Evolutionary conservation across 805 yeast species (phyloP), one percentile per base, ranked within the genome.

Genomic region (Kodamaea sagamina): DNA sequence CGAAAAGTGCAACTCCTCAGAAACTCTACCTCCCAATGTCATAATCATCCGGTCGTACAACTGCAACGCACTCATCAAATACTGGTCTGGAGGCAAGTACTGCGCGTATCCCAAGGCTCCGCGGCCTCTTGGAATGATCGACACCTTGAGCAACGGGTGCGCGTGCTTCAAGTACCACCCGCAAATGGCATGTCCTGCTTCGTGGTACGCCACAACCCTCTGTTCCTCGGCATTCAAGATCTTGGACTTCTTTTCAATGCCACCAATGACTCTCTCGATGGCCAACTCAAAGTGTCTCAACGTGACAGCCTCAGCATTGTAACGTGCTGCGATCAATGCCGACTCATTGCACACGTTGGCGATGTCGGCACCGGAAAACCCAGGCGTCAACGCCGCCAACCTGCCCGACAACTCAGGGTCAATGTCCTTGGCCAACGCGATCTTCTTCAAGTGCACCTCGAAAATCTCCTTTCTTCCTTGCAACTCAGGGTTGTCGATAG

Each of bases 101-200:
- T 93, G 97, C 1, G 99, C 99, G 63, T 95, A 93, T 16, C 99
- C 99, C 41, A 93, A 74, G 2, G 98, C 96, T 50, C 96, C 96
- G 66, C 86, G 93, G 11, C 98, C 98, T 57, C 98, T 79, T 31
- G 99, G 99, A 48, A 93, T 88, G 55, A 95, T 93, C 11, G 97
- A 88, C 13, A 93, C 99, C 71, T 93, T 93, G 47, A 93, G 74
- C 44, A 95, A 71, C 6, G 99, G 99, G 61, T 92, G 97, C 2
- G 98, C 96, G 63, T 78, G 77, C 63, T 86, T 79, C 57, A 93
- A 75, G 59, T 73, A 89, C 99, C 99, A 93, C 9, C 99, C 99
- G 65, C 98, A 90, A 47, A 93, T 80, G 8, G 99, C 99, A 67
- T 95, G 99, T 3, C 99, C 99, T 3, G 99, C 99, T 65, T 93